Conservation (phyloP, 2,329 filamentous ascomycete genomes). For the Cordyceps javanica region DNA sequence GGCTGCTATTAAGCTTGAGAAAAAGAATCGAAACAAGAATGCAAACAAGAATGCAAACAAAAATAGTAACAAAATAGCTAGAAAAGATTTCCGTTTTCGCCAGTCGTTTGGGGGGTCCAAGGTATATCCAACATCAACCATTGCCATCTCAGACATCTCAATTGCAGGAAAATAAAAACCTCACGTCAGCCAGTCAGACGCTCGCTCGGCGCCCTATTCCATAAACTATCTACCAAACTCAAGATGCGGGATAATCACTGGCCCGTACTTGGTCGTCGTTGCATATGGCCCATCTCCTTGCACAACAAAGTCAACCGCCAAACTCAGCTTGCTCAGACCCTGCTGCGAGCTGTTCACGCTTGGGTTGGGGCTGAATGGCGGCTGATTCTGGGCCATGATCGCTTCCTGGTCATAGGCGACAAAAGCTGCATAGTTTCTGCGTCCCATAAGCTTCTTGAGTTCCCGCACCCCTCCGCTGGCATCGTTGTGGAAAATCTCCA, state of each 20-base stretch:
- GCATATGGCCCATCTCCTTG: conserved; percentile 82
- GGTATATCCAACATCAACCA: conserved; percentile 4
- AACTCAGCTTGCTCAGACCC: conserved; percentile 62
- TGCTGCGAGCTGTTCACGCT: conserved; percentile 30
- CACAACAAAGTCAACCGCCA: conserved; percentile 95
- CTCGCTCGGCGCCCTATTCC: background rate
- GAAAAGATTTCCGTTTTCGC: background rate
- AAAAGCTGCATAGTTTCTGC: conserved; percentile 86
- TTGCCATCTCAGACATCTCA: too few relatives aligned
- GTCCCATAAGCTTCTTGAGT: conserved; percentile 85
- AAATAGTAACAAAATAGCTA: background rate
- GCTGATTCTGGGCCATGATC: conserved; percentile 36
- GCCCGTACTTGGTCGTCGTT: conserved; percentile 88
- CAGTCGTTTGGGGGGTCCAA: too few relatives aligned
- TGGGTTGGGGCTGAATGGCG: conserved; percentile 32
- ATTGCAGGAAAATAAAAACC: too few relatives aligned
- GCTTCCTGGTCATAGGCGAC: conserved; percentile 91
- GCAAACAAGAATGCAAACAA: too few relatives aligned
- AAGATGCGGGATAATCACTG: conserved; percentile 85
- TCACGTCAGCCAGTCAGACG: background rate
- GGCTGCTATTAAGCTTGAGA: too few relatives aligned
- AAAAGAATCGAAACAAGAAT: too few relatives aligned
- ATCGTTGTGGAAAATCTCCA: conserved; percentile 97
- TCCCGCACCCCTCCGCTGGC: conserved; percentile 78
- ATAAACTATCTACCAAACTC: conserved; percentile 61